These are phyloP conservation scores for Talaromyces wortmannii DNA, from an alignment of 495 filamentous ascomycete species.

Conservation along the genomic window DNA sequence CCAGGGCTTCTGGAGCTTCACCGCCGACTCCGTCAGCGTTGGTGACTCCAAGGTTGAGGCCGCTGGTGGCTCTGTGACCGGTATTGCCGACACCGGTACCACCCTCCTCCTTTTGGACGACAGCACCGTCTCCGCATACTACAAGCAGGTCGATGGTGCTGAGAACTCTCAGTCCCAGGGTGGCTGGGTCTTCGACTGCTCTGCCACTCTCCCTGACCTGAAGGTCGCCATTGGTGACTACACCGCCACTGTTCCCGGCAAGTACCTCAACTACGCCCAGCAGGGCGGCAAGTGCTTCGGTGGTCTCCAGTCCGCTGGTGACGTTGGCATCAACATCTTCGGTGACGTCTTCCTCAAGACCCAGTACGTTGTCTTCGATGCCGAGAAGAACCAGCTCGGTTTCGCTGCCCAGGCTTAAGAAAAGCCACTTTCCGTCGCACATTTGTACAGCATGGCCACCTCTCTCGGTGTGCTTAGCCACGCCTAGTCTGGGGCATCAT, in stretches of 20 bases:
- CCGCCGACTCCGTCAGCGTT: constrained; percentile 53
- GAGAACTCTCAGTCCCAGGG: constrained; percentile 37
- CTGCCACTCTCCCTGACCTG: constrained; percentile 53
- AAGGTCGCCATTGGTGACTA: constrained; percentile 46
- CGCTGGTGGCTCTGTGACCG: constrained; percentile 10
- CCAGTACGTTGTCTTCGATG: constrained; percentile 69
- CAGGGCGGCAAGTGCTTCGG: constrained; percentile 51
- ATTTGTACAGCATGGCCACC: no score
- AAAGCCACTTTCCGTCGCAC: neutral
- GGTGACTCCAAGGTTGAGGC: constrained; percentile 27
- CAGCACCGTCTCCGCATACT: constrained; percentile 55
- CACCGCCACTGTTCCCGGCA: constrained; percentile 46
- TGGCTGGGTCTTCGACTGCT: constrained; percentile 66
- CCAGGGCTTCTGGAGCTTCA: constrained; percentile 70
- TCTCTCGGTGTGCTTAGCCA: no score
- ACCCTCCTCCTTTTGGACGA: constrained; percentile 58
- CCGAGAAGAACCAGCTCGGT: neutral
- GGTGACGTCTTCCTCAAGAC: constrained; percentile 75
- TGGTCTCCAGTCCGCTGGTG: constrained; percentile 55
- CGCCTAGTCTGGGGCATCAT: no score
- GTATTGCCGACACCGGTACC: constrained; percentile 54
- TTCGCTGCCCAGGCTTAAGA: neutral
- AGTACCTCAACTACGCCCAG: constrained; percentile 47
- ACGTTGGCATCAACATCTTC: constrained; percentile 61
- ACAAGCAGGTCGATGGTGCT: constrained; percentile 46